Percentiles rank a stretch among this genome's conserved stretches.
phyloP scores from a whole-genome alignment of 2,329 filamentous ascomycete genomes.

The Stagonosporopsis rhizophila region DNA sequence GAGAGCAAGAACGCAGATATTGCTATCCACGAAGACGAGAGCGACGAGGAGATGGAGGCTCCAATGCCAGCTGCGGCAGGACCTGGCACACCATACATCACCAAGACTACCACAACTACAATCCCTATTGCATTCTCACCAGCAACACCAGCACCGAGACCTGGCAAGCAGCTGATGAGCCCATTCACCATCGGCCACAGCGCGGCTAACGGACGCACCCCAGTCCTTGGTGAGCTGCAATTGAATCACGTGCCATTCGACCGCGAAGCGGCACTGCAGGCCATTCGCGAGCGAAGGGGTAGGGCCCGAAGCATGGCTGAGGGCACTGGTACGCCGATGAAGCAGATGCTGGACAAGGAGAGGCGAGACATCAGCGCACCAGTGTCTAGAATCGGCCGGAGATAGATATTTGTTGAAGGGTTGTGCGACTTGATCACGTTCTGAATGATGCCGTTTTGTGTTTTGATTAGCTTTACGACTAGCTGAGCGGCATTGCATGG shows the following conservation, averaged over 20 bases:
- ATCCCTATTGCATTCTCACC: slow-evolving; percentile 57
- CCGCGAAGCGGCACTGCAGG: slow-evolving; percentile 76
- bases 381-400: slow-evolving; percentile 36
- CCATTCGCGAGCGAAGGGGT: slow-evolving; percentile 75
- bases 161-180: slow-evolving; percentile 35
- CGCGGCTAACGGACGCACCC: slow-evolving; percentile 38
- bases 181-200: slow-evolving; percentile 48
- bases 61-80: slow-evolving; percentile 33
- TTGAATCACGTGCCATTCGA: slow-evolving; percentile 52
- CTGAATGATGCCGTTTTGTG: slow-evolving; percentile 2
- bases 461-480: slow-evolving; percentile 22
- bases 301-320: slow-evolving; percentile 73
- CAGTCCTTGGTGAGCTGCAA: slow-evolving; percentile 41
- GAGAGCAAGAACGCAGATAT: slow-evolving; percentile 31
- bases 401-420: slow-evolving; percentile 20
- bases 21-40: slow-evolving; percentile 45
- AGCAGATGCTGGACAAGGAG: slow-evolving; percentile 61
- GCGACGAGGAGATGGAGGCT: slow-evolving; percentile 37
- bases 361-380: slow-evolving; percentile 58
- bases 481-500: slow-evolving; percentile 45
- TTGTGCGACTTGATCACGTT: neutral
- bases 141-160: slow-evolving; percentile 43
- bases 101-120: slow-evolving; percentile 55
- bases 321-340: slow-evolving; percentile 67
- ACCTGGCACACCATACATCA: slow-evolving; percentile 43